Percentiles rank a stretch among this genome's conserved stretches.
phyloP scores from a whole-genome alignment of 2,329 filamentous ascomycete species.

The Pseudocercospora musae region DNA sequence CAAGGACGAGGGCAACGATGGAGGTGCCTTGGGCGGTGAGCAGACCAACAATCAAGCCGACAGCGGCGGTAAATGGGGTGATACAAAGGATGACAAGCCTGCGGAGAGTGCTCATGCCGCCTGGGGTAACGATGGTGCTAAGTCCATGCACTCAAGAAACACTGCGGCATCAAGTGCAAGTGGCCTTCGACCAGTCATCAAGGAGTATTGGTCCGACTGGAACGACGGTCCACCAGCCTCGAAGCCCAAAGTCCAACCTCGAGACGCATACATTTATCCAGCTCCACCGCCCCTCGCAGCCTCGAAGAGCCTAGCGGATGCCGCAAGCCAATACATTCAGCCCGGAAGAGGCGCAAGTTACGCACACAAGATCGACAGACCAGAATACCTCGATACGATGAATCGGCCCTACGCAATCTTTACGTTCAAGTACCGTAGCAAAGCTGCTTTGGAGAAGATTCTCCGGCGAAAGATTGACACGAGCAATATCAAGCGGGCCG shows the following conservation, averaged over 20 bases:
- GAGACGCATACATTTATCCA: slow-evolving; percentile 32
- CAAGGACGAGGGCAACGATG: not conserved
- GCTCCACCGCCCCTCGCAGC: slow-evolving; percentile 28
- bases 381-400: slow-evolving; percentile 43
- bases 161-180: slow-evolving; percentile 10
- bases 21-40: slow-evolving; percentile 1
- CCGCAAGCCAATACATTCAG: slow-evolving; percentile 18
- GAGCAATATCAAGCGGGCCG: slow-evolving; percentile 23
- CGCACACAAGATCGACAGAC: slow-evolving; percentile 36
- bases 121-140: slow-evolving; percentile 10
- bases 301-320: slow-evolving; percentile 22
- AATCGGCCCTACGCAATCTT: slow-evolving; percentile 46
- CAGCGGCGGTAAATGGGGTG: not conserved
- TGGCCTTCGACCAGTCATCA: slow-evolving; percentile 23
- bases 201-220: slow-evolving; percentile 36
- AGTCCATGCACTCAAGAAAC: not conserved
- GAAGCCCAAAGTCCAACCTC: slow-evolving; percentile 13
- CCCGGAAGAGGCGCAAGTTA: slow-evolving; percentile 39
- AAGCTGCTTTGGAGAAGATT: slow-evolving; percentile 35
- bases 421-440: slow-evolving; percentile 47
- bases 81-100: not conserved
- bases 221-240: slow-evolving; percentile 1
- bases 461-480: slow-evolving; percentile 29
- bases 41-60: slow-evolving; percentile 2
- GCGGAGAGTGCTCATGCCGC: not conserved